phyloP scores from a whole-genome alignment of 768 basidiomycete species.

The Leccinum subgranulosum region DNA sequence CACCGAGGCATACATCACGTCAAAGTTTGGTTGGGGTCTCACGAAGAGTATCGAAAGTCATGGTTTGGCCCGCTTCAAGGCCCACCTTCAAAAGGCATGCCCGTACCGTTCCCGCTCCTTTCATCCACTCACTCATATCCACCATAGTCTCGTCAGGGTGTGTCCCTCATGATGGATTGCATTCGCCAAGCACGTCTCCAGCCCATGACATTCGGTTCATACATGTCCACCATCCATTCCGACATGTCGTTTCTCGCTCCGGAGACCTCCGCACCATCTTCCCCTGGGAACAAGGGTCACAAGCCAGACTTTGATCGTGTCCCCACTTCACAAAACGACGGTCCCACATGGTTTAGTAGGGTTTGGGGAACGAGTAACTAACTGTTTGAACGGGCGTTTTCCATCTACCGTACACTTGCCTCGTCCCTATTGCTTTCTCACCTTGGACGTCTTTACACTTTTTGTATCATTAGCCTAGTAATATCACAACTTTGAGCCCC shows the following conservation, averaged over 20 bases:
- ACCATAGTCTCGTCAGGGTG: constrained; percentile 78
- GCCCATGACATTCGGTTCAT: constrained; percentile 43
- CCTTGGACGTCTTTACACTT: constrained; percentile 12
- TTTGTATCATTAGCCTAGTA: constrained; percentile 31
- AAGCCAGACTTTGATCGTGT: constrained; percentile 15
- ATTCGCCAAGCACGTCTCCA: constrained; percentile 74
- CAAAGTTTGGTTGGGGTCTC: constrained; percentile 87
- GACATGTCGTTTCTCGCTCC: constrained; percentile 29
- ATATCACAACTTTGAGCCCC: constrained; percentile 16
- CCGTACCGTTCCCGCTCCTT: constrained; percentile 23
- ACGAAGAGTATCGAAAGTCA: constrained; percentile 85
- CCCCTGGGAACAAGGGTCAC: constrained; percentile 12
- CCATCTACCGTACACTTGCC: constrained; percentile 17
- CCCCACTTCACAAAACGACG: constrained; percentile 11
- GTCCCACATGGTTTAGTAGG: constrained; percentile 22
- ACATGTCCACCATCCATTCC: constrained; percentile 33
- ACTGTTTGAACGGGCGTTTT: not conserved
- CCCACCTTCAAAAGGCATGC: constrained; percentile 77
- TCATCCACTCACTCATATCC: constrained; percentile 2
- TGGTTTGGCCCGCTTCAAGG: constrained; percentile 80
- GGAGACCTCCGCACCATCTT: constrained; percentile 16
- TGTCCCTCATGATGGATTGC: constrained; percentile 75
- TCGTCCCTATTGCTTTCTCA: constrained; percentile 9
- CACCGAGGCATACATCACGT: constrained; percentile 85
- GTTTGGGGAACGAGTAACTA: constrained; percentile 23